A percentile compares a stretch with the other conserved stretches of the same genome.
Conservation (phyloP, 2,329 filamentous ascomycete species). For the Orbilia javanica region DNA sequence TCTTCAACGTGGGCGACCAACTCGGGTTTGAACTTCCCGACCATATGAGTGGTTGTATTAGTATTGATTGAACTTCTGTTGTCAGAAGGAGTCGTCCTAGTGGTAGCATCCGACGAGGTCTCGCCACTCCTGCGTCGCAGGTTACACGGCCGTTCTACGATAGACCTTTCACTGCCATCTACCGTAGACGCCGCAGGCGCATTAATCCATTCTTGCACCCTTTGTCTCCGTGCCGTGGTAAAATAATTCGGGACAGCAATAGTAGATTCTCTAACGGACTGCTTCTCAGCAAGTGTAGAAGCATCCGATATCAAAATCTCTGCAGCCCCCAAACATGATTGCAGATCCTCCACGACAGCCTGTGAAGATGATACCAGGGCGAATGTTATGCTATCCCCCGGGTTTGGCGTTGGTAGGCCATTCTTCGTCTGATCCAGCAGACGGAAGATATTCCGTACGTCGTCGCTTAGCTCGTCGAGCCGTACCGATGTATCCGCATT, state of each 20-base stretch:
- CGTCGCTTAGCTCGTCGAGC: constrained; percentile 57
- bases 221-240: constrained; percentile 24
- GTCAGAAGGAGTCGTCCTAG: constrained; percentile 11
- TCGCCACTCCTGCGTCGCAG: no score
- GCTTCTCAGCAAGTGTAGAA: constrained; percentile 52
- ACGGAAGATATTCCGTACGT: constrained; percentile 50
- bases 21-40: constrained; percentile 24
- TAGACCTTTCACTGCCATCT: constrained; percentile 27
- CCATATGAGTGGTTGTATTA: constrained; percentile 21
- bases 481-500: constrained; percentile 53
- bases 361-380: constrained; percentile 44
- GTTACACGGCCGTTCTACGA: no score
- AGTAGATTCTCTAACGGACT: constrained; percentile 44
- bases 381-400: constrained; percentile 16
- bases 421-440: constrained; percentile 37
- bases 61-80: constrained; percentile 21
- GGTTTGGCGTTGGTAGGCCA: constrained; percentile 41
- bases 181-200: constrained; percentile 24
- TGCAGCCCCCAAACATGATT: constrained; percentile 41
- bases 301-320: constrained; percentile 54
- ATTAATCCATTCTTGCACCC: constrained; percentile 56
- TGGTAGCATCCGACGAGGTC: constrained; percentile 24
- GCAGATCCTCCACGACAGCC: constrained; percentile 45
- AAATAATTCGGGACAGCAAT: constrained; percentile 31
- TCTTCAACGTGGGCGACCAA: constrained; percentile 3